Percentiles rank a stretch among this genome's conserved stretches.
Evolutionary conservation across 2,329 filamentous ascomycete genomes (phyloP).

Genomic region (Fusarium stilboides): DNA sequence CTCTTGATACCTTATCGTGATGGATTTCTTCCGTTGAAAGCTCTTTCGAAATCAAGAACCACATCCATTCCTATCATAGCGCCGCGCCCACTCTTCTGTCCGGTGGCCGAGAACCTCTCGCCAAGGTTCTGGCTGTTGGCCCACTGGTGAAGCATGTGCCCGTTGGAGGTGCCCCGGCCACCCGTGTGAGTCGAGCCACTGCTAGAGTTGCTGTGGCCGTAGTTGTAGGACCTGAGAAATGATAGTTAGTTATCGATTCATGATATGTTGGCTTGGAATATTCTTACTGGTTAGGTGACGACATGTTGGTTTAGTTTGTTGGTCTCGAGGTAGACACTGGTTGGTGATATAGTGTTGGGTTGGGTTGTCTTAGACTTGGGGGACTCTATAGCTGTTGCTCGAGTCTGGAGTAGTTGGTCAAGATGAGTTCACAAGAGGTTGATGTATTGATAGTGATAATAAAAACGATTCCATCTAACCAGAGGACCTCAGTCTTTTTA

Average conservation of each 20-base stretch:
- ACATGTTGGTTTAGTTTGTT: slow-evolving; percentile 25
- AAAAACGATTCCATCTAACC: not conserved
- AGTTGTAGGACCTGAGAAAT: slow-evolving; percentile 20
- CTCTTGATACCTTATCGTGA: not conserved
- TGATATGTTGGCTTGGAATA: not conserved
- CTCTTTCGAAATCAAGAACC: slow-evolving; percentile 28
- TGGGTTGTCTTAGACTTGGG: slow-evolving; percentile 2
- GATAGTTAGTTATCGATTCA: slow-evolving; percentile 2
- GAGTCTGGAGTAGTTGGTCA: not conserved
- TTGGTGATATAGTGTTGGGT: slow-evolving; percentile 4
- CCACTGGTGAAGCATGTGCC: slow-evolving; percentile 30
- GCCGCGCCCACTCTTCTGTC: slow-evolving; percentile 32
- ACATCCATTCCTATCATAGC: slow-evolving; percentile 15
- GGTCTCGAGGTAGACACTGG: not conserved
- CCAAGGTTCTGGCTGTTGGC: slow-evolving; percentile 16
- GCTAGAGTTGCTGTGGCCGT: slow-evolving; percentile 9
- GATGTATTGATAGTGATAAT: slow-evolving; percentile 8
- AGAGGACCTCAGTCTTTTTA: not conserved
- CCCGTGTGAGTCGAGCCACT: slow-evolving; percentile 36
- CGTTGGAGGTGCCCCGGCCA: slow-evolving; percentile 19
- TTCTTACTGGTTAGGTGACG: slow-evolving; percentile 36
- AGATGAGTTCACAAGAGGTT: not conserved
- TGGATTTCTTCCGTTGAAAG: slow-evolving; percentile 11
- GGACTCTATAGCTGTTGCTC: not conserved
- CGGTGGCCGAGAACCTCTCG: slow-evolving; percentile 34